Evolutionary conservation across 2,329 filamentous ascomycete genomes (phyloP).

Genomic region (Karstenula rhodostoma): DNA sequence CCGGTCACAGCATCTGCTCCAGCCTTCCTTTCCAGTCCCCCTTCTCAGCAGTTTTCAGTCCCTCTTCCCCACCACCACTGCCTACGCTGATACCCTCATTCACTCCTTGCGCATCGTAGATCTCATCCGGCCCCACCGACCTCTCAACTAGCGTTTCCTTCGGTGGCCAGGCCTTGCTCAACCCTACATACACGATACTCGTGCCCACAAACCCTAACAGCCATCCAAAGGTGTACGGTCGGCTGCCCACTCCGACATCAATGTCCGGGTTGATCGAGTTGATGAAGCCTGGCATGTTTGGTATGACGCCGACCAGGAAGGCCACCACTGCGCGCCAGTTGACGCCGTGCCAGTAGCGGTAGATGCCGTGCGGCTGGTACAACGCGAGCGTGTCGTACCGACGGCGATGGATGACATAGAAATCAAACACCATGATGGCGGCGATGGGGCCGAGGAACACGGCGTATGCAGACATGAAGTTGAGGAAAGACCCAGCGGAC

Average conservation of each 20-base stretch:
- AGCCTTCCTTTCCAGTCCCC: conserved; percentile 44
- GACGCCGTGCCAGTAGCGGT: conserved; percentile 61
- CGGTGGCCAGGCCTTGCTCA: conserved; percentile 61
- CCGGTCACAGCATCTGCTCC: conserved; percentile 39
- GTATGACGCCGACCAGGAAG: conserved; percentile 65
- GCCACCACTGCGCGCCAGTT: conserved; percentile 69
- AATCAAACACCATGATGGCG: conserved; percentile 67
- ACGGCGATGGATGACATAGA: conserved; percentile 62
- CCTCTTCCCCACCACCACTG: conserved; percentile 31
- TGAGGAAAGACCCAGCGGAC: conserved; percentile 53
- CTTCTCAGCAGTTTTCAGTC: conserved; percentile 38
- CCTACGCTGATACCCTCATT: conserved; percentile 40
- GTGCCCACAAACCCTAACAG: conserved; percentile 67
- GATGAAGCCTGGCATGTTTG: conserved; percentile 65
- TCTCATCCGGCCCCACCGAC: conserved; percentile 49
- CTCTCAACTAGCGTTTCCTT: conserved; percentile 58
- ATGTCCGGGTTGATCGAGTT: conserved; percentile 52
- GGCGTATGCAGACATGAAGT: conserved; percentile 72
- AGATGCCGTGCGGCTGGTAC: conserved; percentile 60
- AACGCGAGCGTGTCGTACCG: conserved; percentile 62
- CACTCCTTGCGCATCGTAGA: conserved; percentile 43
- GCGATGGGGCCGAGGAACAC: conserved; percentile 72
- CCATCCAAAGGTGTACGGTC: conserved; percentile 72
- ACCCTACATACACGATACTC: conserved; percentile 62
- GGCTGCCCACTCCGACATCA: conserved; percentile 56